Base-by-base conservation (phyloP, 2,329 filamentous ascomycete genomes). In the Lecanoromycetidae sp. region DNA sequence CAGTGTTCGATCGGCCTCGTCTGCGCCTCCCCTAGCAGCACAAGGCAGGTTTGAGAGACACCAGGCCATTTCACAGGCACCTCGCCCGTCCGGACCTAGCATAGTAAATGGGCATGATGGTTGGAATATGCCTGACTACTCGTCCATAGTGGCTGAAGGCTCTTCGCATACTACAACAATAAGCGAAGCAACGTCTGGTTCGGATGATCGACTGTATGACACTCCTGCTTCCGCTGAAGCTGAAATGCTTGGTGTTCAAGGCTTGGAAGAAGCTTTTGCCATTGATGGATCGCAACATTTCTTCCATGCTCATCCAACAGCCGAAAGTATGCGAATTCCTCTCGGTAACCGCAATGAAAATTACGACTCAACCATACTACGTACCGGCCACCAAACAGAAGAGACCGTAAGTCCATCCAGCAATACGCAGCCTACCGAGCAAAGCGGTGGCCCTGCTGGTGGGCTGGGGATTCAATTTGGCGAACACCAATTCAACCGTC, bases 21-120 rank as follows among this genome's bases (percentile, higher is more conserved):
- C 57, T 26, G 48, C 57, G 1, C 52, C 51, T 19, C 38, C 45
- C 23, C 37, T 35, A 32, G 37, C 45, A 5, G 6, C 8, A n/a
- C 38, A 40, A 8, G 12, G 42, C 8, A 43, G 42, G 2, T 42
- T 38, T 19, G 53, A 53, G 13, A 48, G 49, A 32, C 29, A 33
- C 4, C 50, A 46, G 13, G 20, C 26, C 20, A 19, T 39, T 22
- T 46, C 46, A 13, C 50, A 53, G 35, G 40, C 46, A 20, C 48
- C 58, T 4, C 56, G 56, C 35, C 58, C 61, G 48, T 59, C 62
- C 29, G 68, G 67, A 7, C 68, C 68, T 23, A 53, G 71, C 48
- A 69, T 71, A 30, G 64, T 71, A 5, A 68, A 71, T 57, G 69
- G 69, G 5, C 70, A 68, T 12, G 61, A 68, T 26, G 60, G 56